phyloP scores from a whole-genome alignment of 2,329 filamentous ascomycete species.

The Cercospora beticola region DNA sequence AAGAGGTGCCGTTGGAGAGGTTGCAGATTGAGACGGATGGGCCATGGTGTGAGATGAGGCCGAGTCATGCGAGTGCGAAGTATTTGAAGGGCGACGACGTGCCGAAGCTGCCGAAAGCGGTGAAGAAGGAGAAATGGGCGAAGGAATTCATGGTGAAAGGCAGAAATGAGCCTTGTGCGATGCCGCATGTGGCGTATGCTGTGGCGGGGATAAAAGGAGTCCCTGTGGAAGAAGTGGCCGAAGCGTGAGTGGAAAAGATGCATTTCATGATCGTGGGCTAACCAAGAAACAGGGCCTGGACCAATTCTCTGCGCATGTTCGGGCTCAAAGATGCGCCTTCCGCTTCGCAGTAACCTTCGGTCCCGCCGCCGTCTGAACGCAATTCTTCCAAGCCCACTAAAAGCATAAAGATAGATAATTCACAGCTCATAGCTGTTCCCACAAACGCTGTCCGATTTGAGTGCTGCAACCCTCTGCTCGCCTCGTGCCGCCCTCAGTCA shows the following conservation, averaged over 20 bases:
- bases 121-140: conserved; percentile 96
- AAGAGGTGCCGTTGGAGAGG: conserved; percentile 71
- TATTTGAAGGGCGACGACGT: conserved; percentile 61
- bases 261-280: conserved; percentile 22
- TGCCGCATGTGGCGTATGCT: conserved; percentile 82
- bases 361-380: not conserved
- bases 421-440: not conserved
- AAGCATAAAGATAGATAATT: not conserved
- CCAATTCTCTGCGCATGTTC: conserved; percentile 78
- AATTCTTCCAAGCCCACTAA: not conserved
- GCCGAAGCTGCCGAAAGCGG: conserved; percentile 71
- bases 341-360: not conserved
- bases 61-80: conserved; percentile 80
- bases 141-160: conserved; percentile 90
- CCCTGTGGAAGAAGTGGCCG: conserved; percentile 75
- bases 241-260: conserved; percentile 57
- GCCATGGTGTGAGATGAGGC: conserved; percentile 92
- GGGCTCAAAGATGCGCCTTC: conserved; percentile 56
- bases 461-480: not conserved
- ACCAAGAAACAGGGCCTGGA: conserved; percentile 61
- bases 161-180: conserved; percentile 87
- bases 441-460: not conserved
- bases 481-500: not conserved
- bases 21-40: conserved; percentile 97
- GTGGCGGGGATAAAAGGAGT: conserved; percentile 84